phyloP scores from a whole-genome alignment of 768 basidiomycete genomes.

The Paxillus ammoniavirescens region DNA sequence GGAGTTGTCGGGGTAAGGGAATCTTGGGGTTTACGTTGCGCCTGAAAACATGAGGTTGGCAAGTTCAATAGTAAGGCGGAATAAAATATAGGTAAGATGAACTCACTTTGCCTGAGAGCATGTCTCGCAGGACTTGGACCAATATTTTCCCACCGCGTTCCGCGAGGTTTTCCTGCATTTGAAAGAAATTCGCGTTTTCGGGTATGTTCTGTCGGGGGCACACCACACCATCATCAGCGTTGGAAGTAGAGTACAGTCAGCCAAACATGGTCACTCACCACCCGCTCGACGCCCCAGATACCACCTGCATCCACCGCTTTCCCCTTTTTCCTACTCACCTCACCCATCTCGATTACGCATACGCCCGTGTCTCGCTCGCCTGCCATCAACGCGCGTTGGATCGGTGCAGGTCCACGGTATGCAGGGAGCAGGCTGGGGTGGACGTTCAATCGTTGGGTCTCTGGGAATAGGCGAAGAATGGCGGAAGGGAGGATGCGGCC shows the following conservation, averaged over 20 bases:
- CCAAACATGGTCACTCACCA: constrained; percentile 45
- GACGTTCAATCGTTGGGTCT: constrained; percentile 69
- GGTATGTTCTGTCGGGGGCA: constrained; percentile 47
- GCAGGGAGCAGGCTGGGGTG: constrained; percentile 86
- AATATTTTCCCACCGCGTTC: constrained; percentile 65
- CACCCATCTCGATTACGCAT: constrained; percentile 75
- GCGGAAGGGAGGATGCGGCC: constrained; percentile 75
- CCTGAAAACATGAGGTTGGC: constrained; percentile 35
- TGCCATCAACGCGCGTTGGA: constrained; percentile 77
- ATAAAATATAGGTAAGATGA: background rate
- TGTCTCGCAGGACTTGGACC: constrained; percentile 64
- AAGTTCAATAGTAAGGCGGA: background rate
- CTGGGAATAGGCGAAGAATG: constrained; percentile 61
- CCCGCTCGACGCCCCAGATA: constrained; percentile 52
- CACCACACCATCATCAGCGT: background rate
- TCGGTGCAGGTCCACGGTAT: constrained; percentile 90
- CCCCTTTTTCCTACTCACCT: constrained; percentile 51
- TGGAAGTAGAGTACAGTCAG: background rate
- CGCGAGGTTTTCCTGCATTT: constrained; percentile 59
- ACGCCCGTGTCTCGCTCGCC: constrained; percentile 73
- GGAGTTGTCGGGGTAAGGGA: too few relatives aligned
- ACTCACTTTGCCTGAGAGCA: constrained; percentile 55
- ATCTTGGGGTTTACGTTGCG: constrained; percentile 13
- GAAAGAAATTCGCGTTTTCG: constrained; percentile 47
- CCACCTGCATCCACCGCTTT: constrained; percentile 68